These are phyloP conservation scores for Boletus fagicola DNA, from an alignment of 768 basidiomycete species.

Conservation along the genomic window DNA sequence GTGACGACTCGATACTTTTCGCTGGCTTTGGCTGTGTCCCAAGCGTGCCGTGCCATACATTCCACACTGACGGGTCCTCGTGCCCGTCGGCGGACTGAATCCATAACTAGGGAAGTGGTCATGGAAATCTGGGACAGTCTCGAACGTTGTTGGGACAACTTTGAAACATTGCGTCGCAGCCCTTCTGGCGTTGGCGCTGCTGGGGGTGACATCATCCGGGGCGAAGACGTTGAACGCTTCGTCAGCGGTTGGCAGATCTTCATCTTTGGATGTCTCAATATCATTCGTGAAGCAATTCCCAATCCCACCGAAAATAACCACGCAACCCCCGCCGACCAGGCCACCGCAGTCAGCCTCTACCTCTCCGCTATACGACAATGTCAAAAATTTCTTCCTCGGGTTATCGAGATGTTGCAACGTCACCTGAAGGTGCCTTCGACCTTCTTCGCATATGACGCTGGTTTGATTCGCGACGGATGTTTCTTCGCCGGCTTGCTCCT, in stretches of 20 bases:
- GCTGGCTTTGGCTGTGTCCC: conserved; percentile 71
- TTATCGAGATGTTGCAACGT: conserved; percentile 50
- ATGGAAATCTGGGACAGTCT: conserved; percentile 83
- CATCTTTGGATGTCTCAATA: conserved; percentile 89
- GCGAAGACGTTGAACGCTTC: conserved; percentile 62
- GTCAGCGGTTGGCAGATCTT: conserved; percentile 90
- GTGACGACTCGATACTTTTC: conserved; percentile 61
- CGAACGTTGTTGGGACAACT: conserved; percentile 80
- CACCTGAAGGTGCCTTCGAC: conserved; percentile 42
- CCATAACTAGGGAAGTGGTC: conserved; percentile 63
- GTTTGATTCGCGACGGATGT: conserved; percentile 83
- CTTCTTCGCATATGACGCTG: conserved; percentile 84
- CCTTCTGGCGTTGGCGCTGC: conserved; percentile 42
- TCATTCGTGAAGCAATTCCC: conserved; percentile 74
- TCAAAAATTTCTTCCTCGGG: conserved; percentile 46
- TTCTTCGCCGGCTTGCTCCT: conserved; percentile 83
- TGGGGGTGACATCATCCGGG: conserved; percentile 35
- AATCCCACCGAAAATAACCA: conserved; percentile 44
- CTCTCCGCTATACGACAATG: conserved; percentile 48
- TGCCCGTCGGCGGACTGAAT: conserved; percentile 56
- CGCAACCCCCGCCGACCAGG: conserved; percentile 44
- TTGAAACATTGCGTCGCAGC: conserved; percentile 59
- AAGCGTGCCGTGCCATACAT: conserved; percentile 77
- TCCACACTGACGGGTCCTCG: conserved; percentile 73
- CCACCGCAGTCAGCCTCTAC: conserved; percentile 48